Base-by-base conservation (phyloP, 306 rosid species). In the Vachellia collinsii region DNA sequence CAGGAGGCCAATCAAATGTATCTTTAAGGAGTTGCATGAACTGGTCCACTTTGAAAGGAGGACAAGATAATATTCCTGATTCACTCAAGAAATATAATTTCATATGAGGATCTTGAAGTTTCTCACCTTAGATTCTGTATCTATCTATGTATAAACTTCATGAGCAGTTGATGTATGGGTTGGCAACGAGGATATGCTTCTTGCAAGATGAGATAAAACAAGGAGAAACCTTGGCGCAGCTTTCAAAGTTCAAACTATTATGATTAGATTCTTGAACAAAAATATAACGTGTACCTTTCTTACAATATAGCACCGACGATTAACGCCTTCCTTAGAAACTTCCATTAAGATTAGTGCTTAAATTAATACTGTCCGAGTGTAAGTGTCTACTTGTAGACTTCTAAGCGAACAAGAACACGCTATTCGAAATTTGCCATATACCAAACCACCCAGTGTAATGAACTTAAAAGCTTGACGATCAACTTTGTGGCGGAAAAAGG, bases 51-150 rank as follows among this genome's bases (percentile, higher is more conserved):
- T 70, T 70, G 54, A 70, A 11, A 22, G 74, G 44, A 70, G 22
- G 16, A 41, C 54, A 22, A 44, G 56, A 34, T 44, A 70, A 7
- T 70, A 43, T 70, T 12, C 74, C 74, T 70, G 84, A 79, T 62
- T 75, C 77, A 77, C 59, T 14, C 59, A 16, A 51, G 59, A 51
- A 54, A 25, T 19, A 54, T 54, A 19, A n/a, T 54, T 54, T 54
- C 61, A 53, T 5, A 51, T 54, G 61, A 54, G 61, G n/a, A n/a
- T 19, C 61, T 54, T 54, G 61, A 19, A 54, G 0, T 54, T 54
- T 54, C 22, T 19, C 61, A 54, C 61, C 61, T 54, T n/a, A 54
- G 61, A 54, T 6, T 16, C 22, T 53, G 19, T 8, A 54, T 50
- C 20, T 50, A 50, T 50, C 6, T 50, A 50, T 50, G 16, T 16